Evolutionary conservation across 139 green algal species (phyloP).

Genomic region (Asterochloris erici): DNA sequence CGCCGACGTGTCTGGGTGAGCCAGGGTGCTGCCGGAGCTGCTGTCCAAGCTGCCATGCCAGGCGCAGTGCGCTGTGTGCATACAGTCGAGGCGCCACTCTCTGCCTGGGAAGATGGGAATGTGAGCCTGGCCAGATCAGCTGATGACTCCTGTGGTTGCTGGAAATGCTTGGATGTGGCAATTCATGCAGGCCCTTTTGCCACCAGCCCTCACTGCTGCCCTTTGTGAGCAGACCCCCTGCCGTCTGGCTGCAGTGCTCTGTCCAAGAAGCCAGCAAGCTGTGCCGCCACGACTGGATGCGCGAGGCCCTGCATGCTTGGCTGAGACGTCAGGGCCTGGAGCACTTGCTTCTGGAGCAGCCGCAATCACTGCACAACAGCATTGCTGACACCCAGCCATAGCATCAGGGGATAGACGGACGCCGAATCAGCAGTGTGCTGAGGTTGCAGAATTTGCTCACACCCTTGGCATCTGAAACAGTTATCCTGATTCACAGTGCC

Average conservation of each 20-base stretch:
- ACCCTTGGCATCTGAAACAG: too few species aligned
- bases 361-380: not conserved
- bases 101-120: not conserved
- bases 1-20: slow-evolving; percentile 77
- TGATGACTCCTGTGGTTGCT: not conserved
- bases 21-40: not conserved
- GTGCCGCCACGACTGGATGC: slow-evolving; percentile 79
- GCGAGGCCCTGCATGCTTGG: slow-evolving; percentile 62
- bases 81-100: not conserved
- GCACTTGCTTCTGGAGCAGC: not conserved
- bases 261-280: slow-evolving; percentile 43
- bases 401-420: too few species aligned
- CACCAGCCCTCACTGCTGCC: not conserved
- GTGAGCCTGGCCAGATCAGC: not conserved
- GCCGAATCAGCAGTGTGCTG: too few species aligned
- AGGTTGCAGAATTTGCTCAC: too few species aligned
- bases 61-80: not conserved
- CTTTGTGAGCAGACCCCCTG: too few species aligned
- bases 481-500: too few species aligned
- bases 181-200: not conserved
- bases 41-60: not conserved
- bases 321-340: slow-evolving; percentile 6
- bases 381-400: not conserved
- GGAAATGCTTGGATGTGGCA: not conserved
- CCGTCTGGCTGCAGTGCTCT: slow-evolving; percentile 39